These are phyloP conservation scores for Citrus trifoliata DNA, from an alignment of 345 rosid species.

Conservation along the genomic window DNA sequence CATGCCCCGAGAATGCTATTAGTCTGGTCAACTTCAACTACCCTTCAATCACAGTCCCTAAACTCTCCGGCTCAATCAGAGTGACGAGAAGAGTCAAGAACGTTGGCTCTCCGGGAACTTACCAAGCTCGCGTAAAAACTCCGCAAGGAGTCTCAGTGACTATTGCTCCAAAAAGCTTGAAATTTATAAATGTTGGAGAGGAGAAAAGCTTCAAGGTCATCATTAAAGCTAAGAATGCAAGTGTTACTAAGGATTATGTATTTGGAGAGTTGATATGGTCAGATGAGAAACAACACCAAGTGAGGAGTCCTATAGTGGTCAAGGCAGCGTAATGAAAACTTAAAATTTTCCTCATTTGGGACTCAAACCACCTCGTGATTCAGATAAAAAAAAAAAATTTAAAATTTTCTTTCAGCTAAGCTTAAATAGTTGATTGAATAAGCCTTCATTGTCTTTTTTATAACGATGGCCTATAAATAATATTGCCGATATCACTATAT, in stretches of 20 bases:
- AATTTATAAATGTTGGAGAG: conserved; percentile 49
- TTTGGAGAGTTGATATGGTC: conserved; percentile 74
- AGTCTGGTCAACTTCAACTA: conserved; percentile 60
- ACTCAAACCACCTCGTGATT: too few species aligned
- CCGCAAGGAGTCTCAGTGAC: conserved; percentile 47
- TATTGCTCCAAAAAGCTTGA: conserved; percentile 50
- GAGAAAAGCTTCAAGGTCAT: conserved; percentile 51
- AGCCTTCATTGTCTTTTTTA: too few species aligned
- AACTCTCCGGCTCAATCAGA: conserved; percentile 26
- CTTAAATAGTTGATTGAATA: too few species aligned
- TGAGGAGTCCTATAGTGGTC: conserved; percentile 70
- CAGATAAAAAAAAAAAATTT: too few species aligned
- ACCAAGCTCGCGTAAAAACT: conserved; percentile 29
- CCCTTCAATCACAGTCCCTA: conserved; percentile 68
- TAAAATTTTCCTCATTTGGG: too few species aligned
- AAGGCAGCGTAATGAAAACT: conserved; percentile 11
- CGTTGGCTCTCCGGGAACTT: conserved; percentile 62
- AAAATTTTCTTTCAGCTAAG: too few species aligned
- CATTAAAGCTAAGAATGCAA: conserved; percentile 22
- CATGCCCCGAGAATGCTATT: conserved; percentile 36
- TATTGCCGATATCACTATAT: too few species aligned
- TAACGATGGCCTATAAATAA: too few species aligned
- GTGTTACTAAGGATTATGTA: conserved; percentile 27
- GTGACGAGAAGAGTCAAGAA: conserved; percentile 57
- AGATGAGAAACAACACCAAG: conserved; percentile 54